Evolutionary conservation across 805 yeast species (phyloP).

Genomic region (Yarrowia phangngaensis): DNA sequence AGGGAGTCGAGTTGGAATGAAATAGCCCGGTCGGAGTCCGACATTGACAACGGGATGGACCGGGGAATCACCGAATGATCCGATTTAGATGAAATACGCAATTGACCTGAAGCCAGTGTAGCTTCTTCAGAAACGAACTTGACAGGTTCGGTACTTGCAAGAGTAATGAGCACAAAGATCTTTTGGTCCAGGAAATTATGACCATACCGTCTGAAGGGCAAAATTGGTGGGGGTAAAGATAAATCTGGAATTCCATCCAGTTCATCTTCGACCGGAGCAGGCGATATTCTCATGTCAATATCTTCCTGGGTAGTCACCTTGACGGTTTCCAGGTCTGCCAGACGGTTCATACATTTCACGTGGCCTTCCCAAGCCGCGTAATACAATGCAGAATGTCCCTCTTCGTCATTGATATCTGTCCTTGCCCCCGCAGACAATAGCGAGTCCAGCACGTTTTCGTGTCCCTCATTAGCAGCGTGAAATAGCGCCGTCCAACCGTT

Average conservation of each 20-base stretch:
- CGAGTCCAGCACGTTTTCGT: slow-evolving; percentile 61
- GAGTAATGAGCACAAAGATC: slow-evolving; percentile 68
- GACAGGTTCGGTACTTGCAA: slow-evolving; percentile 44
- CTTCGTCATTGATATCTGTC: slow-evolving; percentile 65
- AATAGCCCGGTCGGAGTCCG: slow-evolving; percentile 61
- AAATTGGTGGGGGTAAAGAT: slow-evolving; percentile 90
- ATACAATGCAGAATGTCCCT: slow-evolving; percentile 73
- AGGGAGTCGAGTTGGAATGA: slow-evolving; percentile 82
- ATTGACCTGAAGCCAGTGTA: slow-evolving; percentile 48
- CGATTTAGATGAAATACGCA: slow-evolving; percentile 69
- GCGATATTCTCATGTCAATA: slow-evolving; percentile 7
- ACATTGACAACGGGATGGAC: slow-evolving; percentile 72
- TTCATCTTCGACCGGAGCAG: slow-evolving; percentile 33
- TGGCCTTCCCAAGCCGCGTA: slow-evolving; percentile 96
- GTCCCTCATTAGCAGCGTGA: slow-evolving; percentile 86
- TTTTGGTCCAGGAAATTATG: slow-evolving; percentile 92
- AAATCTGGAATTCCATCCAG: slow-evolving; percentile 83
- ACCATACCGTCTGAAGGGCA: slow-evolving; percentile 90
- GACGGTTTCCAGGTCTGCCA: slow-evolving; percentile 43
- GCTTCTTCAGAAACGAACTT: slow-evolving; percentile 44
- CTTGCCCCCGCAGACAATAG: slow-evolving; percentile 72
- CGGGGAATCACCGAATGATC: slow-evolving; percentile 83
- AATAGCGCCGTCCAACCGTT: slow-evolving; percentile 93
- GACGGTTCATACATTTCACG: slow-evolving; percentile 67
- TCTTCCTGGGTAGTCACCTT: slow-evolving; percentile 9